A percentile compares a stretch with the other conserved stretches of the same genome.
Conservation (phyloP, 495 filamentous ascomycete species). For the Bombardia bombarda region DNA sequence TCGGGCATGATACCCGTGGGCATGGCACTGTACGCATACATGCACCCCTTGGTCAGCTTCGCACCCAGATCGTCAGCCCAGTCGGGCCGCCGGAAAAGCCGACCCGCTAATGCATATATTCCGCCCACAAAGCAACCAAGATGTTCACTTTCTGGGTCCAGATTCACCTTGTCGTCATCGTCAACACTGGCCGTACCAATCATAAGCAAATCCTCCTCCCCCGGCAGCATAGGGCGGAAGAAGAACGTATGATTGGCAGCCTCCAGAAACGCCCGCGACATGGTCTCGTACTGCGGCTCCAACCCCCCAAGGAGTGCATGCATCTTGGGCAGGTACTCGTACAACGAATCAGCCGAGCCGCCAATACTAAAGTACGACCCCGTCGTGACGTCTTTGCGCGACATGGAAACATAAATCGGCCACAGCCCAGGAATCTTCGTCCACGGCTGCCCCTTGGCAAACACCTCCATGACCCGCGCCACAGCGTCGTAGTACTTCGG, state of each 20-base stretch:
- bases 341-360: constrained; percentile 72
- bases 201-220: constrained; percentile 62
- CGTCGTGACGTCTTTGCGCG: constrained; percentile 19
- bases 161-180: constrained; percentile 15
- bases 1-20: constrained; percentile 86
- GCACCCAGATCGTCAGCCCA: constrained; percentile 63
- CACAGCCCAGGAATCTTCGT: constrained; percentile 78
- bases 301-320: constrained; percentile 65
- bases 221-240: constrained; percentile 71
- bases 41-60: constrained; percentile 77
- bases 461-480: constrained; percentile 67
- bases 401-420: constrained; percentile 67
- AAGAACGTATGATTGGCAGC: constrained; percentile 60
- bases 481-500: constrained; percentile 88
- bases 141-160: constrained; percentile 35
- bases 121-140: constrained; percentile 73
- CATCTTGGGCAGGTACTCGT: constrained; percentile 81
- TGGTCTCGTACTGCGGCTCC: constrained; percentile 62
- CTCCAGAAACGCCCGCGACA: constrained; percentile 65
- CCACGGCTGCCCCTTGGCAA: constrained; percentile 58
- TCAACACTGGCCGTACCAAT: constrained; percentile 35
- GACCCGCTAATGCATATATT: constrained; percentile 75
- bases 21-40: constrained; percentile 74
- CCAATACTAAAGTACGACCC: constrained; percentile 57
- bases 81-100: constrained; percentile 55